These are phyloP conservation scores for Urochloa ruziziensis DNA, from an alignment of 176 grass and related monocot genomes.

Conservation along the genomic window DNA sequence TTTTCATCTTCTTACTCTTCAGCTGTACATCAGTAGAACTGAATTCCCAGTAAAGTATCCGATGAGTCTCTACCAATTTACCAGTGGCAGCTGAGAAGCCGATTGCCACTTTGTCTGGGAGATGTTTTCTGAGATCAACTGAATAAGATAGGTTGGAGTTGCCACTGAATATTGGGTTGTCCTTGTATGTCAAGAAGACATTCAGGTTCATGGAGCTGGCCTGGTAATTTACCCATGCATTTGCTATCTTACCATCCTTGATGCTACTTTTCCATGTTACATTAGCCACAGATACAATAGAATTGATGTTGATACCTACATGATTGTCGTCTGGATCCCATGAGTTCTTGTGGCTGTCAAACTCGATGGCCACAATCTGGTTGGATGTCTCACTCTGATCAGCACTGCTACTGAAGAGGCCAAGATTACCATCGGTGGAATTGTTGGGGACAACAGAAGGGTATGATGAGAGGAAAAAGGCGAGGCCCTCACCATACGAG, in stretches of 20 bases:
- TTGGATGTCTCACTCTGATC: slow-evolving; percentile 10
- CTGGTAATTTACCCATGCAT: slow-evolving; percentile 58
- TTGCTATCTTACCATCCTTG: slow-evolving; percentile 43
- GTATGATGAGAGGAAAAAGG: slow-evolving; percentile 62
- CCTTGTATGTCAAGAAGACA: slow-evolving; percentile 57
- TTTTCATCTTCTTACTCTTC: slow-evolving; percentile 36
- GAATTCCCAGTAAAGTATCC: slow-evolving; percentile 74
- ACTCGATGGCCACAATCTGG: slow-evolving; percentile 53
- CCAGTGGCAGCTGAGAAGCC: slow-evolving; percentile 64
- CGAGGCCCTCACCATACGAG: slow-evolving; percentile 45
- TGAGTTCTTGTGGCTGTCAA: slow-evolving; percentile 42
- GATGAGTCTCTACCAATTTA: slow-evolving; percentile 40
- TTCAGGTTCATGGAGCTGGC: slow-evolving; percentile 53
- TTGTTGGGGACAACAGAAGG: slow-evolving; percentile 43
- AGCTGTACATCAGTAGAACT: slow-evolving; percentile 38
- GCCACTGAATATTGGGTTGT: slow-evolving; percentile 30
- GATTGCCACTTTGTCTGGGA: slow-evolving; percentile 44
- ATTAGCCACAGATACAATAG: slow-evolving; percentile 30
- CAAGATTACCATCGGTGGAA: slow-evolving; percentile 36
- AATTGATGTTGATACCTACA: slow-evolving; percentile 56
- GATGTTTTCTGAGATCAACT: slow-evolving; percentile 40
- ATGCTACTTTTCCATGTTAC: slow-evolving; percentile 42
- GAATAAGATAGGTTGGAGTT: slow-evolving; percentile 38
- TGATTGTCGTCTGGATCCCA: slow-evolving; percentile 56
- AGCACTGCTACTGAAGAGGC: slow-evolving; percentile 34